Conservation (phyloP, 1,284 basidiomycete species). For the Boletellus sp. region DNA sequence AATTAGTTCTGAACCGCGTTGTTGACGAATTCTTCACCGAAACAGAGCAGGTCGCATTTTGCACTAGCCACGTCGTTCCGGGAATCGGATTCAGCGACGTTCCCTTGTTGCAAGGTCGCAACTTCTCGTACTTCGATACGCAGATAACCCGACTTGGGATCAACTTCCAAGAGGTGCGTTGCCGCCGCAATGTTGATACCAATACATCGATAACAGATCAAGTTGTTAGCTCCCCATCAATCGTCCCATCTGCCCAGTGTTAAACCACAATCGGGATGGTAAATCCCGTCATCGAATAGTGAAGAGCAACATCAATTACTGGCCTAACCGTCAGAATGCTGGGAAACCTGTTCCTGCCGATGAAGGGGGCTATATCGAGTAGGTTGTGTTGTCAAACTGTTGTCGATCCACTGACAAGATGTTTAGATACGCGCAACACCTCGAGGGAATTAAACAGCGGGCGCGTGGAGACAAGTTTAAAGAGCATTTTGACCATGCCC, state of each 20-base stretch:
- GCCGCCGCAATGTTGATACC: background rate
- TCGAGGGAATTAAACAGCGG: constrained; percentile 67
- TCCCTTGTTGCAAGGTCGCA: constrained; percentile 78
- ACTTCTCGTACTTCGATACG: constrained; percentile 84
- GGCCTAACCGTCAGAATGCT: constrained; percentile 64
- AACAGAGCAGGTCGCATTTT: constrained; percentile 81
- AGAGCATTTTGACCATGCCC: constrained; percentile 66
- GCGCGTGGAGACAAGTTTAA: constrained; percentile 68
- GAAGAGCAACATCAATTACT: constrained; percentile 65
- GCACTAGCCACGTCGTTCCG: constrained; percentile 77
- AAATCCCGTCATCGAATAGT: constrained; percentile 54
- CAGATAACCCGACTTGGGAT: constrained; percentile 73
- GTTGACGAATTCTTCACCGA: constrained; percentile 81
- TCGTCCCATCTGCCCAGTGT: constrained; percentile 74
- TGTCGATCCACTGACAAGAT: background rate
- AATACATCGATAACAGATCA: constrained; percentile 3
- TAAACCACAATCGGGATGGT: constrained; percentile 73
- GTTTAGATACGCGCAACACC: constrained; percentile 44
- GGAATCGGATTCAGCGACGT: constrained; percentile 82
- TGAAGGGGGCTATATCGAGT: constrained; percentile 63
- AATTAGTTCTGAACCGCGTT: constrained; percentile 63
- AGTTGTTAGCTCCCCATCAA: constrained; percentile 72
- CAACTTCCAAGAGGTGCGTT: constrained; percentile 61
- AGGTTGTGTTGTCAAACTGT: constrained; percentile 12
- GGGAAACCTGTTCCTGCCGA: constrained; percentile 46